Base-by-base conservation (phyloP, 441 rosid genomes). In the Lepidium campestre region DNA sequence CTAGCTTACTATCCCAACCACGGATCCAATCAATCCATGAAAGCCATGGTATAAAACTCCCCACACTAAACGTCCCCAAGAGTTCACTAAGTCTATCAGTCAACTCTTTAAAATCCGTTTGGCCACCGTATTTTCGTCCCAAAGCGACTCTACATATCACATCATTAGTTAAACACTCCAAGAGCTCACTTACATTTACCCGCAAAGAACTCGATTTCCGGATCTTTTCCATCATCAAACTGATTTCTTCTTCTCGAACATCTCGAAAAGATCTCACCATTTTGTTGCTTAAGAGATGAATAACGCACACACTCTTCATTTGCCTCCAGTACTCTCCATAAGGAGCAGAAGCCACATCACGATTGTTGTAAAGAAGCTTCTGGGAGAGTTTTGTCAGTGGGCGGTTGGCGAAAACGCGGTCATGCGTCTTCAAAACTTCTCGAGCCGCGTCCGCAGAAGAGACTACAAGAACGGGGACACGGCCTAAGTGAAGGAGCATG, bases 261-360 rank as follows among this genome's bases (percentile, higher is more conserved):
- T 60, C 58, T 1, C 70, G 55, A 62, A 79, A 81, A 4, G 88
- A 81, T 7, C 65, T 62, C 17, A 82, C 83, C 68, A 76, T 80
- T 61, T 65, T 81, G 62, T 64, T 75, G 72, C 84, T 85, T 2
- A 85, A 65, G 19, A 86, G 80, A 57, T 80, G 82, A 14, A 80
- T 40, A 35, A 80, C 79, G 23, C 78, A 68, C 2, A 77, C 57
- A 44, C 80, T 79, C 70, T 70, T 84, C 62, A 83, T 66, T 49
- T 83, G 77, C 22, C 89, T 79, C 89, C 92, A 86, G 40, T 84
- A 81, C 62, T 79, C 86, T 14, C 89, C 86, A 35, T 86, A 79
- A 8, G 86, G 85, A 22, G 89, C 84, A 8, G 22, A 3, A 0
- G 83, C 36, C 34, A 84, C 55, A 40, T 81, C 82, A 32, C 67